Evolutionary conservation across 352 stramenopile species (phyloP).

Genomic region (Phytophthora sp.): DNA sequence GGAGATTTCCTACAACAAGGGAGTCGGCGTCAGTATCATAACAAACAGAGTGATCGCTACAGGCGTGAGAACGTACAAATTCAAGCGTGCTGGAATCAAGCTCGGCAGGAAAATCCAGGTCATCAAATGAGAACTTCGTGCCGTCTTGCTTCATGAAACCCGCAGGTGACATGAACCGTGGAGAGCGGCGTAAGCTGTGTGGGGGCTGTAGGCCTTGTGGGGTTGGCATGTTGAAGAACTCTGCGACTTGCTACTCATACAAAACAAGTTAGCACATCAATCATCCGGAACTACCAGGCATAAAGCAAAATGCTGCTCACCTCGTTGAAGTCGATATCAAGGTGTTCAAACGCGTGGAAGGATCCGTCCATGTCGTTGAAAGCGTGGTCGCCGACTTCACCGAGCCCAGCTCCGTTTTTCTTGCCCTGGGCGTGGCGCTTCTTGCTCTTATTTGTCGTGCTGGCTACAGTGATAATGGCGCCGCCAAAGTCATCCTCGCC

Average conservation of each 20-base stretch:
- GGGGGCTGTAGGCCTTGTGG: conserved; percentile 62
- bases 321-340: conserved; percentile 90
- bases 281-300: not conserved
- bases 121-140: conserved; percentile 88
- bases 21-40: conserved; percentile 11
- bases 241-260: conserved; percentile 68
- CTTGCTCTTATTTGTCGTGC: conserved; percentile 62
- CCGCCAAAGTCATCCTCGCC: conserved; percentile 44
- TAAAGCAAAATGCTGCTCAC: conserved; percentile 24
- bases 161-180: conserved; percentile 70
- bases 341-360: conserved; percentile 79
- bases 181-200: conserved; percentile 77
- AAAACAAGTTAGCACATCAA: conserved; percentile 11
- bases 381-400: conserved; percentile 24
- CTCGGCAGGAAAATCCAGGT: conserved; percentile 76
- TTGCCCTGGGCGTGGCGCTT: conserved; percentile 49
- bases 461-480: conserved; percentile 34
- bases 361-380: conserved; percentile 69
- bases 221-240: conserved; percentile 84
- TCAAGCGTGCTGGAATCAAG: conserved; percentile 76
- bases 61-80: no score
- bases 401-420: conserved; percentile 17
- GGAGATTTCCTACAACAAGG: conserved; percentile 66
- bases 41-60: no score
- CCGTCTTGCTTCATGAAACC: conserved; percentile 75